phyloP scores from a whole-genome alignment of 2,329 filamentous ascomycete species.

The Fusarium decemcellulare region DNA sequence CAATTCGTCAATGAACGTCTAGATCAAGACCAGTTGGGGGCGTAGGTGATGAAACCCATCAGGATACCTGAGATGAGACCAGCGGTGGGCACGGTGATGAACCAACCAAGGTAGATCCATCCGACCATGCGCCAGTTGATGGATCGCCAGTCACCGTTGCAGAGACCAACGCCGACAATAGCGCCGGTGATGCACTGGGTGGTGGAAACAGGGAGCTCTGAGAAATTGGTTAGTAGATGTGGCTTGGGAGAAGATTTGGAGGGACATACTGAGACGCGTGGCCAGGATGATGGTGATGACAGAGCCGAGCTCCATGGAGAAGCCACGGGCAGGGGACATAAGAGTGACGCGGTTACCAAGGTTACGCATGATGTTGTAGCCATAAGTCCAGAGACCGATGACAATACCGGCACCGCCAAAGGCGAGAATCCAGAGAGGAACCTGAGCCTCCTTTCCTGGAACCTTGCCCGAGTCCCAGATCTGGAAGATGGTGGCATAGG shows the following conservation, averaged over 20 bases:
- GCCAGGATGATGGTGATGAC: conserved; percentile 75
- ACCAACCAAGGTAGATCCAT: conserved; percentile 72
- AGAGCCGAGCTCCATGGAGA: conserved; percentile 72
- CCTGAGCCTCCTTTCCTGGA: conserved; percentile 58
- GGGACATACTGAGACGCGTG: conserved; percentile 66
- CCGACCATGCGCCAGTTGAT: conserved; percentile 75
- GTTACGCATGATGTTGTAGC: conserved; percentile 76
- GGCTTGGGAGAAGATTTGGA: background rate
- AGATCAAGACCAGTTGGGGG: conserved; percentile 63
- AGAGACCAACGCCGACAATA: conserved; percentile 74
- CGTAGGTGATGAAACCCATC: conserved; percentile 75
- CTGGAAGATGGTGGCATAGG: conserved; percentile 73
- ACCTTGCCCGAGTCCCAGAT: conserved; percentile 68
- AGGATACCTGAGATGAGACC: conserved; percentile 71
- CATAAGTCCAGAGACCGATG: conserved; percentile 72
- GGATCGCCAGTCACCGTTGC: conserved; percentile 69
- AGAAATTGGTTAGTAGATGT: conserved; percentile 14
- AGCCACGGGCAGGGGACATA: conserved; percentile 73
- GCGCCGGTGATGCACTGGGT: conserved; percentile 76
- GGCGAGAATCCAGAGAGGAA: conserved; percentile 73
- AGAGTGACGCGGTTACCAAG: conserved; percentile 74
- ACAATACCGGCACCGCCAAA: conserved; percentile 67
- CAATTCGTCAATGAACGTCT: background rate
- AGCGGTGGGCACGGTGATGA: conserved; percentile 71
- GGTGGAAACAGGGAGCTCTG: conserved; percentile 73